Base-by-base conservation (phyloP, 2,329 filamentous ascomycete species). In the Xylaria multiplex region DNA sequence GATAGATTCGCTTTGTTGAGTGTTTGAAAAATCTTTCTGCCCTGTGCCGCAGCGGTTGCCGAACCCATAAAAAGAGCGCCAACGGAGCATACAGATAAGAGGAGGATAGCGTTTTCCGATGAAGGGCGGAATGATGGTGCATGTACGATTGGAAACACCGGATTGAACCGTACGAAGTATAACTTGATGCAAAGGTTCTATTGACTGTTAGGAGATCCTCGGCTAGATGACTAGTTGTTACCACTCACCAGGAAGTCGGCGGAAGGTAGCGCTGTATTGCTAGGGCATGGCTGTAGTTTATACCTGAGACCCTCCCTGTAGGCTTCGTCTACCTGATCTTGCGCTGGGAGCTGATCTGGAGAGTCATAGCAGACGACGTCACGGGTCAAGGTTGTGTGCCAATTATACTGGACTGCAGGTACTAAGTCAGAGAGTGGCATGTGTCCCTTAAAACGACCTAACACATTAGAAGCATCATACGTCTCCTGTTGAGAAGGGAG, bases 91-190 rank as follows among this genome's bases (percentile, higher is more conserved):
- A 67, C 65, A 13, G 65, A 67, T 9, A 67, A 52, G 11, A 67
- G 65, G 30, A 67, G 62, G 30, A 67, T 58, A 13, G 65, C 65
- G 16, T 67, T 67, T 43, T 67, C 65, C 4, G 65, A 65, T 7
- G 65, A 67, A 46, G 65, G 65, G 4, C 62, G 65, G 35, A 67
- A 67, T 3, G 65, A 67, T 7, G 65, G 65, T 24, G 65, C 65
- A 42, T 67, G 65, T 14, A 67, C 53, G 35, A 67, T 61, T n/a
- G 65, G 65, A 16, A 67, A 67, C 16, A 67, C 65, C 4, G 65
- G 65, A 35, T 67, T 67, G 35, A 67, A 67, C n/a, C 65, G 62
- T 37, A 67, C 65, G 42, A 67, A 67, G 54, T 67, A 67, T 35
- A 65, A 32, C 27, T 67, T 67, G 48, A 67, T 67, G 48, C 65